A percentile compares a stretch with the other conserved stretches of the same genome.
Evolutionary conservation across 768 basidiomycete species (phyloP).

Genomic region (Pulveroboletus ravenelii): DNA sequence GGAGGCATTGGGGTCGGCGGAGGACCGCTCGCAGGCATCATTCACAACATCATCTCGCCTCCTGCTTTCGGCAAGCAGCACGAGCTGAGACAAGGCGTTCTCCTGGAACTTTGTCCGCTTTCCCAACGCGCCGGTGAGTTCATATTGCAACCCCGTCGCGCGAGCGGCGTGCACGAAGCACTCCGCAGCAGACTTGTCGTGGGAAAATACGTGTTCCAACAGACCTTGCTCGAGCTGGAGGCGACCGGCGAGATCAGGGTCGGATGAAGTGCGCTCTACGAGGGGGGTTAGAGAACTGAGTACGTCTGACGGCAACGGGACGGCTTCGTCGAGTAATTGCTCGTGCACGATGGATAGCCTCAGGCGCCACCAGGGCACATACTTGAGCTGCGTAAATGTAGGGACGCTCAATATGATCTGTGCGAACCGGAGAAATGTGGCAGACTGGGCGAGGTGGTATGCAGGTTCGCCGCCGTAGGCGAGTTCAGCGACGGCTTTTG

Average conservation of each 20-base stretch:
- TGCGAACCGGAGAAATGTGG: slow-evolving; percentile 72
- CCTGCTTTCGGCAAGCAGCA: slow-evolving; percentile 87
- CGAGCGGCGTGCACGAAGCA: slow-evolving; percentile 74
- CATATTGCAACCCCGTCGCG: slow-evolving; percentile 77
- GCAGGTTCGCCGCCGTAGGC: slow-evolving; percentile 89
- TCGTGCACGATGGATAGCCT: slow-evolving; percentile 69
- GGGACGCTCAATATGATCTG: slow-evolving; percentile 59
- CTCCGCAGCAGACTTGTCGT: slow-evolving; percentile 75
- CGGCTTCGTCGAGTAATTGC: slow-evolving; percentile 76
- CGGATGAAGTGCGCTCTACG: slow-evolving; percentile 35
- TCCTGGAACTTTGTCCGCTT: slow-evolving; percentile 93
- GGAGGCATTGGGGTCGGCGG: slow-evolving; percentile 3
- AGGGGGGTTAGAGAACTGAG: slow-evolving; percentile 41
- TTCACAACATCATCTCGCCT: slow-evolving; percentile 30
- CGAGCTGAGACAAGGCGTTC: slow-evolving; percentile 80
- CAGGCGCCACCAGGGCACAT: slow-evolving; percentile 80
- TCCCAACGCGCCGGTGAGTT: slow-evolving; percentile 89
- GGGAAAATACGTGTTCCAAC: slow-evolving; percentile 66
- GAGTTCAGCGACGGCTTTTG: slow-evolving; percentile 67
- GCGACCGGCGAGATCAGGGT: slow-evolving; percentile 64
- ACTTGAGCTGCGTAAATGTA: slow-evolving; percentile 41
- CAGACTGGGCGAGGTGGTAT: slow-evolving; percentile 76
- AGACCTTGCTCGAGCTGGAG: slow-evolving; percentile 75
- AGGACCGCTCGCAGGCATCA: slow-evolving; percentile 4
- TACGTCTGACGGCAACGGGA: slow-evolving; percentile 45